Evolutionary conservation across 345 rosid genomes (phyloP).

Genomic region (Lenwebbia sp.): DNA sequence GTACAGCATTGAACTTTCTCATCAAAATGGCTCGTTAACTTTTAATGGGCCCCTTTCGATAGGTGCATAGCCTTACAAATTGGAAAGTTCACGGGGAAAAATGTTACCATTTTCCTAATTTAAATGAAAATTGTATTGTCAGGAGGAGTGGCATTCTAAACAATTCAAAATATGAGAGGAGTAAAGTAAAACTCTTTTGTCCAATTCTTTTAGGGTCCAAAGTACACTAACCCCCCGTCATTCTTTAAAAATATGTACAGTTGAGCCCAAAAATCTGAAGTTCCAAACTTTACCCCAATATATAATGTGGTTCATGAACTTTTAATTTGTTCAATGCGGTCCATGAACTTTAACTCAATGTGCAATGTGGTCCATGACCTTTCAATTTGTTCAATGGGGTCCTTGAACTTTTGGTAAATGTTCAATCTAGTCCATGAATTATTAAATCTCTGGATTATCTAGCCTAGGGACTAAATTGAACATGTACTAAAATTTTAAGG

Average conservation of each 20-base stretch:
- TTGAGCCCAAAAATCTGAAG: neutral
- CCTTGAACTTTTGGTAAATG: too few relatives aligned
- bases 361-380: too few relatives aligned
- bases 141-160: neutral
- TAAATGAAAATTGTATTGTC: neutral
- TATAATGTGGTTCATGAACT: too few relatives aligned
- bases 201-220: neutral
- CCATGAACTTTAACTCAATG: too few relatives aligned
- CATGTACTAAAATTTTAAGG: too few relatives aligned
- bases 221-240: neutral
- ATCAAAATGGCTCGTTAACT: neutral
- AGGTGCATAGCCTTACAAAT: neutral
- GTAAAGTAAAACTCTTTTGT: neutral
- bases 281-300: accelerated
- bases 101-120: neutral
- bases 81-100: neutral
- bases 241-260: too few relatives aligned
- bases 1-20: neutral
- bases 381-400: too few relatives aligned
- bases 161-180: neutral
- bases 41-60: too few relatives aligned
- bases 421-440: too few relatives aligned
- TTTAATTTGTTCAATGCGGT: too few relatives aligned
- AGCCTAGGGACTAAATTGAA: too few relatives aligned
- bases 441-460: too few relatives aligned